Evolutionary conservation across 352 stramenopile species (phyloP).

Genomic region (Globisporangium ultimum): DNA sequence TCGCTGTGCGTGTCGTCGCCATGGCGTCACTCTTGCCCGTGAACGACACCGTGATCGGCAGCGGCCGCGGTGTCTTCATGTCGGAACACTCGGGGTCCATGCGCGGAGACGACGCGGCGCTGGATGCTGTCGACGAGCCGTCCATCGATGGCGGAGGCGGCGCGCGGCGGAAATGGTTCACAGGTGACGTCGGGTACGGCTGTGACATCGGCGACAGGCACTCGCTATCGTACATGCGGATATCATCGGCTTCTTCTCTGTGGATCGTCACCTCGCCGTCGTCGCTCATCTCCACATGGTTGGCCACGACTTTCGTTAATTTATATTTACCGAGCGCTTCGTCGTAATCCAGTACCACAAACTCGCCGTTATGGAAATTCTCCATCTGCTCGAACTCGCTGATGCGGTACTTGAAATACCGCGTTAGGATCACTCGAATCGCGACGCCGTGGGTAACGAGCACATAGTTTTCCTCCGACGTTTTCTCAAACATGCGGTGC

Average conservation of each 20-base stretch:
- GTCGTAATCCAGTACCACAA: slow-evolving; percentile 77
- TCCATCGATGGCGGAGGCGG: slow-evolving; percentile 24
- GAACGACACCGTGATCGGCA: background rate
- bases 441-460: slow-evolving; percentile 85
- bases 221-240: slow-evolving; percentile 49
- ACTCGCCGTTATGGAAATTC: slow-evolving; percentile 86
- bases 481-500: slow-evolving; percentile 82
- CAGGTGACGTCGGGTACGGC: slow-evolving; percentile 56
- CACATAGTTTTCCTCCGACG: slow-evolving; percentile 77
- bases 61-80: background rate
- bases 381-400: slow-evolving; percentile 81
- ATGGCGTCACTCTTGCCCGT: background rate
- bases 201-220: slow-evolving; percentile 36
- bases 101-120: slow-evolving; percentile 27
- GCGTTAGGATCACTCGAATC: slow-evolving; percentile 86
- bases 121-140: slow-evolving; percentile 26
- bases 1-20: background rate
- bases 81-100: background rate
- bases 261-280: slow-evolving; percentile 38
- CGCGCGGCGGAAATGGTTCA: slow-evolving; percentile 62
- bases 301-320: slow-evolving; percentile 64
- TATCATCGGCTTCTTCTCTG: slow-evolving; percentile 41
- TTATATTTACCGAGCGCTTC: slow-evolving; percentile 54
- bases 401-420: slow-evolving; percentile 88
- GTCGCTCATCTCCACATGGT: slow-evolving; percentile 44